Evolutionary conservation across 805 yeast species (phyloP).

Genomic region (Cyberlindnera meyerae): DNA sequence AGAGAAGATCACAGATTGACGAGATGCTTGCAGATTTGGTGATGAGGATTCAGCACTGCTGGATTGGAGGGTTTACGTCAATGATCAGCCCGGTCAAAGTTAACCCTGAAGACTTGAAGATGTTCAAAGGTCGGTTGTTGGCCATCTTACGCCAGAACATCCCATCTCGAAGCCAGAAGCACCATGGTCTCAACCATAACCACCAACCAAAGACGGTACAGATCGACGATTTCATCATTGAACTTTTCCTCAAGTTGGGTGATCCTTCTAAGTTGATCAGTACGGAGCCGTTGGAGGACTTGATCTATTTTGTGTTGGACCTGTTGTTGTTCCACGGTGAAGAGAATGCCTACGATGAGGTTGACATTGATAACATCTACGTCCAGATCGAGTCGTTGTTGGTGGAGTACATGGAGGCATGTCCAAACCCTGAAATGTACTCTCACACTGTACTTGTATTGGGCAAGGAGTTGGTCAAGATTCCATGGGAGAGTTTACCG

Average conservation of each 20-base stretch:
- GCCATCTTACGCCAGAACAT: slow-evolving; percentile 39
- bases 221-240: slow-evolving; percentile 43
- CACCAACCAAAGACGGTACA: slow-evolving; percentile 31
- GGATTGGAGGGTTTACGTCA: slow-evolving; percentile 78
- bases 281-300: slow-evolving; percentile 51
- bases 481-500: slow-evolving; percentile 90
- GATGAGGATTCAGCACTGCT: slow-evolving; percentile 49
- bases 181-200: no score
- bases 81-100: slow-evolving; percentile 41
- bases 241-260: slow-evolving; percentile 46
- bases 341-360: slow-evolving; percentile 57
- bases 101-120: slow-evolving; percentile 22
- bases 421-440: slow-evolving; percentile 11
- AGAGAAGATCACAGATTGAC: slow-evolving; percentile 57
- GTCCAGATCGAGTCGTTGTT: slow-evolving; percentile 47
- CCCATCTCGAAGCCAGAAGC: slow-evolving; percentile 46
- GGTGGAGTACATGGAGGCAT: slow-evolving; percentile 26
- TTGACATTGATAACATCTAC: slow-evolving; percentile 53
- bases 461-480: slow-evolving; percentile 54
- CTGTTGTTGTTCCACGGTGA: slow-evolving; percentile 59
- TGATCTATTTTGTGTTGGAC: slow-evolving; percentile 59
- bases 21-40: slow-evolving; percentile 47
- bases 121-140: slow-evolving; percentile 36
- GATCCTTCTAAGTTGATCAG: slow-evolving; percentile 27
- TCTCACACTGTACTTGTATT: slow-evolving; percentile 67